Percentiles rank a stretch among this genome's conserved stretches.
phyloP scores from a whole-genome alignment of 305 asterid species.

The Plantago coronopus region DNA sequence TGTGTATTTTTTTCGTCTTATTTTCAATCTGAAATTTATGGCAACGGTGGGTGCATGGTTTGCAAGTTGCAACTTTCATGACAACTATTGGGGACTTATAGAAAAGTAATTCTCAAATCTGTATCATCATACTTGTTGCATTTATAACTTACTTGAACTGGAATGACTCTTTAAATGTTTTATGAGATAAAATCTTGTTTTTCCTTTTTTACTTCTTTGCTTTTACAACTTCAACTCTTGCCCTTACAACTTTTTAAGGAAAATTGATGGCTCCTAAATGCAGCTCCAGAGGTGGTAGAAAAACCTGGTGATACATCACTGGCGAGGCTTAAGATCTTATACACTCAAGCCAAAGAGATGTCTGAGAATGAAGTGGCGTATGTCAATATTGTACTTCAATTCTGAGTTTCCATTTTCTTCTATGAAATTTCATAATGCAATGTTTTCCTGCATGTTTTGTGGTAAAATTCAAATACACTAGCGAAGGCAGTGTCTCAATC shows the following conservation, averaged over 20 bases:
- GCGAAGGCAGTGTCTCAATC: not conserved
- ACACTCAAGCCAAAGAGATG: constrained; percentile 65
- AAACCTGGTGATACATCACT: constrained; percentile 69
- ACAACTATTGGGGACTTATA: not conserved
- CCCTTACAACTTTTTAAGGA: not conserved
- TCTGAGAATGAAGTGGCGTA: constrained; percentile 63
- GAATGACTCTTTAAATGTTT: not conserved
- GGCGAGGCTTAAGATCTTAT: constrained; percentile 46
- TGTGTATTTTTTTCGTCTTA: not conserved
- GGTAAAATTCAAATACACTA: too few relatives aligned
- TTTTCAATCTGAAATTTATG: not conserved
- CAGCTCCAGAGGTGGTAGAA: constrained; percentile 71
- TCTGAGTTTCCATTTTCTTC: not conserved
- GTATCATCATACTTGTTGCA: not conserved
- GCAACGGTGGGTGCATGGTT: not conserved
- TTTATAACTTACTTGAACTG: not conserved
- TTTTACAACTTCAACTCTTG: not conserved
- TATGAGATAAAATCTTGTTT: not conserved
- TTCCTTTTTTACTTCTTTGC: too few relatives aligned
- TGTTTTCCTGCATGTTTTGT: too few relatives aligned
- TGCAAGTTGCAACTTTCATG: not conserved
- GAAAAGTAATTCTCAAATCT: not conserved
- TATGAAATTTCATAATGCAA: not conserved
- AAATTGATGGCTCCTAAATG: constrained; percentile 4
- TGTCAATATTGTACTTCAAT: constrained; percentile 6